phyloP scores from a whole-genome alignment of 2,329 filamentous ascomycete species.

The Catunica adiposa region DNA sequence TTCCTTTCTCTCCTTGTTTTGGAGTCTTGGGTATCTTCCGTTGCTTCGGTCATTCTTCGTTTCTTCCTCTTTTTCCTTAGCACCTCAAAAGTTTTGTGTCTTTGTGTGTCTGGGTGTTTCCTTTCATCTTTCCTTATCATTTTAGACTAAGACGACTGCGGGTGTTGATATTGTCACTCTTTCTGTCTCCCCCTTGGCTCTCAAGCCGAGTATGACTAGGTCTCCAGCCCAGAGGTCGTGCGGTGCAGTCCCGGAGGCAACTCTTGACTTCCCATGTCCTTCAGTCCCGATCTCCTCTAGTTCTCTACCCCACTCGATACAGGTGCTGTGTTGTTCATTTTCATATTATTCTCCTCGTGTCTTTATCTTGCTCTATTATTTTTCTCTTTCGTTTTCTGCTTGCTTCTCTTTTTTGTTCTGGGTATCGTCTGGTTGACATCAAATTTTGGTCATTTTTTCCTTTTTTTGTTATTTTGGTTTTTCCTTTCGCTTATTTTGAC shows the following conservation, averaged over 20 bases:
- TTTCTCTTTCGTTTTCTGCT: slow-evolving; percentile 20
- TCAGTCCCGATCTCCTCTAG: background rate
- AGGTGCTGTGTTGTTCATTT: background rate
- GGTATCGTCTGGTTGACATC: slow-evolving; percentile 3
- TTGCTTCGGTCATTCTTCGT: background rate
- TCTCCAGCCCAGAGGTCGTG: background rate
- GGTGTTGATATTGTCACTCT: background rate
- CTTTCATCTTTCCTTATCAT: background rate
- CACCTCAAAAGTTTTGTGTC: background rate
- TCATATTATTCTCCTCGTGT: slow-evolving; percentile 16
- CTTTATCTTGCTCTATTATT: slow-evolving; percentile 17
- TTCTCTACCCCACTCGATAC: too few species aligned
- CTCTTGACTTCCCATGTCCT: background rate
- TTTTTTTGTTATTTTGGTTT: background rate
- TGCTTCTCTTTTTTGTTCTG: slow-evolving; percentile 18
- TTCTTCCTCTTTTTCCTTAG: background rate
- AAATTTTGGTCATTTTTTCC: slow-evolving; percentile 12
- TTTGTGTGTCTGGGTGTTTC: background rate
- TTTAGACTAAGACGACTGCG: background rate
- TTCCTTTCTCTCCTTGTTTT: background rate
- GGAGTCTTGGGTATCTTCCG: background rate
- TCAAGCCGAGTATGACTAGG: background rate
- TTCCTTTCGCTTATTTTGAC: background rate
- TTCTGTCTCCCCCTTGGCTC: background rate
- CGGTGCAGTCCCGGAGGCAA: background rate